Base-by-base conservation (phyloP, 352 stramenopile genomes). In the Phytophthora tentaculata region DNA sequence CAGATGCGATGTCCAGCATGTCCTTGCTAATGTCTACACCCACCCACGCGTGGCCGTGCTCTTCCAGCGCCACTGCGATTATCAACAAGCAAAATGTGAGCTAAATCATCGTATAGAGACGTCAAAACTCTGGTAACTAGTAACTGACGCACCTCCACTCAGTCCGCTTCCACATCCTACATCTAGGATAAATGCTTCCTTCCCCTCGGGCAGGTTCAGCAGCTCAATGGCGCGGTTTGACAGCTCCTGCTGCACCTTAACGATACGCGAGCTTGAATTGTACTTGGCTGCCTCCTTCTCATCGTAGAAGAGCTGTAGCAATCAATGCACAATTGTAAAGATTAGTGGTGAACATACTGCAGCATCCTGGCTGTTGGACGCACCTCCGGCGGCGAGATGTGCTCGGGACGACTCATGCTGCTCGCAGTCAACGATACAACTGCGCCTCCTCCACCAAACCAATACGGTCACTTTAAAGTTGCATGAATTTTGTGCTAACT, bases 1-100 rank as follows among this genome's bases (percentile, higher is more conserved):
- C 96, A 35, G 96, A 94, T 0, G 97, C 98, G 53, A 99, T 98
- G 66, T 98, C 88, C n/a, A 99, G 90, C 98, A 99, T 99, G 77
- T 98, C 96, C 62, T 94, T 92, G 64, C 88, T 98, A 55, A 99
- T 98, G 83, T 99, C 98, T 57, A 97, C 96, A 48, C 98, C 98
- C 22, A 99, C 85, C 97, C 97, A 99, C 6, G 97, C 90, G 77
- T 99, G 97, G 2, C 98, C 98, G 16, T 96, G 81, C 66, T 96
- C 86, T 65, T 96, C 83, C 9, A 88, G 94, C 61, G 70, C 97
- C 77, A 94, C 91, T 92, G 51, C 10, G 59, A 20, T 7, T 41
- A 24, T 22, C 52, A 73, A 64, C 51, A 23, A 71, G 35, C 20
- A 44, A 73, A 69, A 56, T 23, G 60, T 60, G 32, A 62, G 17